phyloP scores from a whole-genome alignment of 2,329 filamentous ascomycete genomes.

The Colletotrichum musicola region DNA sequence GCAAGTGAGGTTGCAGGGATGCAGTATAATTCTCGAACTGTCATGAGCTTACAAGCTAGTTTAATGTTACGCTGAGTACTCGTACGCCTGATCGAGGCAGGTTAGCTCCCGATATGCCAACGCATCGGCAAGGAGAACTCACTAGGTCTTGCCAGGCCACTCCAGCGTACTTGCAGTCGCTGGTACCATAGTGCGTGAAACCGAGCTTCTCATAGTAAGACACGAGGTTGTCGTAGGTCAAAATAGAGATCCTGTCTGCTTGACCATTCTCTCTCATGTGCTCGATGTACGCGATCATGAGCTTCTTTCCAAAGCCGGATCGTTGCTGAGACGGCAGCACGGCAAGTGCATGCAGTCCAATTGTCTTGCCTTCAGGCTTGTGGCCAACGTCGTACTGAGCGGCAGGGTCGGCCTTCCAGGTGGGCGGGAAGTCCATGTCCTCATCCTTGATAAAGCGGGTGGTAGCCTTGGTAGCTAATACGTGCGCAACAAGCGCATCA shows the following conservation, averaged over 20 bases:
- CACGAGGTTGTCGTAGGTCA: constrained; percentile 47
- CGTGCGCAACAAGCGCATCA: constrained; percentile 44
- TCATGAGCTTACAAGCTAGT: no score
- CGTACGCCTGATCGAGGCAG: background rate
- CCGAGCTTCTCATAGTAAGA: constrained; percentile 48
- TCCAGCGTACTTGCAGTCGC: constrained; percentile 46
- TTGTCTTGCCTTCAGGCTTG: constrained; percentile 43
- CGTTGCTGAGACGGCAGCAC: constrained; percentile 44
- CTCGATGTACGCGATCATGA: constrained; percentile 43
- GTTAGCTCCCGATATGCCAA: no score
- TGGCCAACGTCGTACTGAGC: constrained; percentile 41
- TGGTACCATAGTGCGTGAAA: constrained; percentile 48
- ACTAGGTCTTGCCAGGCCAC: constrained; percentile 49
- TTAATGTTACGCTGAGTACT: background rate
- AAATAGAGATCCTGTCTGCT: constrained; percentile 45
- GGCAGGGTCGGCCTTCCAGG: constrained; percentile 43
- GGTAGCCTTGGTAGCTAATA: constrained; percentile 45
- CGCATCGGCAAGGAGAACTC: constrained; percentile 2
- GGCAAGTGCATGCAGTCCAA: constrained; percentile 47
- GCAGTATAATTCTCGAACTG: no score
- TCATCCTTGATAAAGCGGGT: constrained; percentile 42
- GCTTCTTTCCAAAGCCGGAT: constrained; percentile 44
- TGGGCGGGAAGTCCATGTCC: constrained; percentile 45
- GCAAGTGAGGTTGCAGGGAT: no score
- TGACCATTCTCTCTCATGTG: constrained; percentile 38